Evolutionary conservation across 768 basidiomycete genomes (phyloP).

Genomic region (Kwoniella sp.): DNA sequence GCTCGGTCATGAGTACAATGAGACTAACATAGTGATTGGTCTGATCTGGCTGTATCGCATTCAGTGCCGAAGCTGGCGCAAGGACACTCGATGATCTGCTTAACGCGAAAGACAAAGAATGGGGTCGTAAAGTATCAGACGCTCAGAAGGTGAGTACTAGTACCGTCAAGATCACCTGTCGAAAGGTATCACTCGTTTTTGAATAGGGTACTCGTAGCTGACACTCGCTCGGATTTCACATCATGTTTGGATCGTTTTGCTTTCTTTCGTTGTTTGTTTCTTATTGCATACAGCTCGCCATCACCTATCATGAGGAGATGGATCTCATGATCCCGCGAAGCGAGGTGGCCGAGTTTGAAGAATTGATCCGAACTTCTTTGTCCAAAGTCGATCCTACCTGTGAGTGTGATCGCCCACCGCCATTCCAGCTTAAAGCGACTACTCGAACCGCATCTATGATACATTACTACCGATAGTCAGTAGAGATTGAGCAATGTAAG

Average conservation of each 20-base stretch:
- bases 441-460: no score
- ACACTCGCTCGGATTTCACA: no score
- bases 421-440: not conserved
- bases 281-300: constrained; percentile 43
- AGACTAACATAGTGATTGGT: no score
- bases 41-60: no score
- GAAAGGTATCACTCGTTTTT: no score
- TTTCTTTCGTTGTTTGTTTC: not conserved
- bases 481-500: no score
- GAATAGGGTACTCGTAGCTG: no score
- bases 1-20: no score
- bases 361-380: constrained; percentile 34
- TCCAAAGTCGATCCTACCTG: constrained; percentile 40
- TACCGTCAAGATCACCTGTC: no score
- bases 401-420: constrained; percentile 5
- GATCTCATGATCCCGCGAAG: constrained; percentile 45
- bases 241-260: not conserved
- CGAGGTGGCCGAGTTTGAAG: constrained; percentile 41
- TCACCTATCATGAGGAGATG: constrained; percentile 47
- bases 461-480: no score
- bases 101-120: constrained; percentile 24
- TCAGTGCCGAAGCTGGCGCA: constrained; percentile 39
- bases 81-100: constrained; percentile 46
- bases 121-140: constrained; percentile 35
- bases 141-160: constrained; percentile 37